Base-by-base conservation (phyloP, 192 early-diverging fungal genomes). In the Powellomyces hirtus region DNA sequence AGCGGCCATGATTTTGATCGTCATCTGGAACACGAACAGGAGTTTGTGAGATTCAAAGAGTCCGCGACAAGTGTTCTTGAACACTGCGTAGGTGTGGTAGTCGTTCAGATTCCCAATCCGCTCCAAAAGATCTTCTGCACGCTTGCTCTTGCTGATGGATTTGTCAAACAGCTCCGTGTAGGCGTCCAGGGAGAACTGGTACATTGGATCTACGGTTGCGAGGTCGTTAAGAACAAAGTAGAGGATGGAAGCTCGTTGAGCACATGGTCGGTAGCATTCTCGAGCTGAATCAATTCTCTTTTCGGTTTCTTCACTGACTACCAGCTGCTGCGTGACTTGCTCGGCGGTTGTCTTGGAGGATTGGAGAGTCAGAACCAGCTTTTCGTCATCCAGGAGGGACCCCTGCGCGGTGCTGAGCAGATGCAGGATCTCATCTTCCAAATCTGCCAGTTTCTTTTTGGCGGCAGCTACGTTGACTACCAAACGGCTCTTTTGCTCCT, bases 371-470 rank as follows among this genome's bases (percentile, higher is more conserved):
- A 87, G 75, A 18, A 86, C 85, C 1, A 86, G 76, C 59, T 84
- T 84, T 38, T 81, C 84, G 68, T 86, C 85, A 61, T 86, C 85
- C 31, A 86, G 67, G 22, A 86, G 70, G 31, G 84, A 86, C 29
- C 85, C 85, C 72, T 86, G 85, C 13, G 85, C 85, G 16, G 84
- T 86, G 59, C 85, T 86, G n/a, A 86, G 68, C 55, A 86, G 65
- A 38, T 77, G 69, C 50, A 86, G 64, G 45, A 86, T 86, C 51
- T 86, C 84, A 58, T 86, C 85, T 70, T 86, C 85, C 7, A 86
- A 64, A 34, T 86, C 81, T 22, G 84, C 82, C 20, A 86, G 66
- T 51, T 85, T 86, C 53, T 75, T 60, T 50, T 85, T 87, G 1
- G 85, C 84, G 20, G 76, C 79, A 10, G 85, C 85, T 0, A 86